Evolutionary conservation across 768 basidiomycete genomes (phyloP).

Genomic region (Myochromella boudieri): DNA sequence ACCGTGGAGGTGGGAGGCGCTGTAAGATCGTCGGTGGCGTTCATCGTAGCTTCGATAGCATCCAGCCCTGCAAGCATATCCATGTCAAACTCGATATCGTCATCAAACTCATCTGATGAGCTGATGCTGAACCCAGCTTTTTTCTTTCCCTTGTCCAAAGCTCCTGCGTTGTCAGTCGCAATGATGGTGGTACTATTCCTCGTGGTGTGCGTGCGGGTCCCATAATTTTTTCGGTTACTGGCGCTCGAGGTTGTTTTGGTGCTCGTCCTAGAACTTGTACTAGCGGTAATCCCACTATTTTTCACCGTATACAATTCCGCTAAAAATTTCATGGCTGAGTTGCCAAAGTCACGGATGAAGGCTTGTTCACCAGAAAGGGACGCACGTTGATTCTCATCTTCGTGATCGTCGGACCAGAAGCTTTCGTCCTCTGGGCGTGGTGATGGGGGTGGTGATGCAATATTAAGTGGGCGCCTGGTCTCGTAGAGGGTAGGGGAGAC

Average conservation of each 20-base stretch:
- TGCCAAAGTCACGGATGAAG: constrained; percentile 7
- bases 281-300: no score
- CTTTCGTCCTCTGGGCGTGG: constrained; percentile 15
- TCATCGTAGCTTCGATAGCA: constrained; percentile 23
- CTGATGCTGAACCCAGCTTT: constrained; percentile 1
- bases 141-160: constrained; percentile 5
- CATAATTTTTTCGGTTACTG: no score
- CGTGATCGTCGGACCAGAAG: constrained; percentile 15
- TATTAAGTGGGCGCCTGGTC: constrained; percentile 5
- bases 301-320: not conserved
- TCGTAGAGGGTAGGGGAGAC: constrained; percentile 19
- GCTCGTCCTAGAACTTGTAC: no score
- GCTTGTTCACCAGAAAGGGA: not conserved
- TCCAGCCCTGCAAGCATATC: constrained; percentile 29
- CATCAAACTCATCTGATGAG: constrained; percentile 20
- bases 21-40: not conserved
- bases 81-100: constrained; percentile 25
- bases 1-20: constrained; percentile 5
- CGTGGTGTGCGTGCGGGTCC: no score
- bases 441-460: constrained; percentile 9
- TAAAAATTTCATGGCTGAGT: constrained; percentile 7
- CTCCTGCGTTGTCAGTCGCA: not conserved
- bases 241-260: no score
- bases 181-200: not conserved
- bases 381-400: constrained; percentile 12